Base-by-base conservation (phyloP, 139 green algal species). In the Volvox reticuliferus region DNA sequence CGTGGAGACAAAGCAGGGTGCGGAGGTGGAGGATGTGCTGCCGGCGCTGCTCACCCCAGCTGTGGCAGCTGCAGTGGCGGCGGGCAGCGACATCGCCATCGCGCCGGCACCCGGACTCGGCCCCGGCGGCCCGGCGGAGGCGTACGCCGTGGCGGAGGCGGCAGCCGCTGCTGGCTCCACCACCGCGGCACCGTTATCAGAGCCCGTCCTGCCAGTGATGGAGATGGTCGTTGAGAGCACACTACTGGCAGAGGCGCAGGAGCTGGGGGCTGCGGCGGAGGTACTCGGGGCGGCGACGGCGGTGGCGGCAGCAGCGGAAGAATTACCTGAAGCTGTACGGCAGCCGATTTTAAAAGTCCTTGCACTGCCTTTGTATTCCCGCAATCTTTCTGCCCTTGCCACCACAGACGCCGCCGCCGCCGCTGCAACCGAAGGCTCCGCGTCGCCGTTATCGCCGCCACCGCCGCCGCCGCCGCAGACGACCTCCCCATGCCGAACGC, bases 1-100 rank as follows among this genome's bases (percentile, higher is more conserved):
- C 12, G 35, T 81, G 36, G 84, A 89, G 68, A 67, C 67, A 12
- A 0, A 18, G 14, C 5, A 30, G 35, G 22, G 44, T 28, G 84
- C 68, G 84, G 84, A 89, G 84, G 36, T 50, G 84, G 84, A 89
- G 84, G 67, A 81, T 9, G 68, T 89, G 21, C 28, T 89, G 68
- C 84, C 84, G 18, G 84, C 28, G 28, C 22, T 89, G 67, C 84
- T 89, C 62, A 50, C 37, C 22, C 84, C 84, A 13, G 65, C 33
- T 0, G 33, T 44, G 12, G 30, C 22, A 9, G 65, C 20, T 20
- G 82, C 63, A 17, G 63, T 20, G 33, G 82, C 82, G 63, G 65
- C 80, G 79, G 75, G 75, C 75, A 30, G 17, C 30, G 32, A 36
- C 24, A 5, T 44, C 50, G 50, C 79, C 50, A 18, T 73, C 35